Percentiles rank a stretch among this genome's conserved stretches.
These are phyloP conservation scores for Solanum medicagineum DNA, from an alignment of 257 asterid genomes.

Conservation along the genomic window DNA sequence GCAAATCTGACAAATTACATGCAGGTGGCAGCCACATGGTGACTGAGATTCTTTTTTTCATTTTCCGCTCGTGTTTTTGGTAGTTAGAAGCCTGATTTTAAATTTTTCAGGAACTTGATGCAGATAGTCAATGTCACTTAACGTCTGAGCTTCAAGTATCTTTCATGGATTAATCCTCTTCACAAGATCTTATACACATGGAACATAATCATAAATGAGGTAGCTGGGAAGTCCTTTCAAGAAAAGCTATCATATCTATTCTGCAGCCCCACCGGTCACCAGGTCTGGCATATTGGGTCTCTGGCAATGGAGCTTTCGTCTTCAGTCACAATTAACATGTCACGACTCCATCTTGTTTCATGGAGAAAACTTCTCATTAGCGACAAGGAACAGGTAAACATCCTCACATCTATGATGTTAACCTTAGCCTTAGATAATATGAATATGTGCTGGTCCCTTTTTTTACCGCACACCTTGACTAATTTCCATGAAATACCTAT, in stretches of 20 bases:
- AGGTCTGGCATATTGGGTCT: not conserved
- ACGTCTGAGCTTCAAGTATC: not conserved
- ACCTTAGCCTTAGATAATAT: not conserved
- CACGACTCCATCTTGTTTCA: not conserved
- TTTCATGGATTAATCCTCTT: not conserved
- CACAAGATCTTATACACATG: not conserved
- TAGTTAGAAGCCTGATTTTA: not conserved
- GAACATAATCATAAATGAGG: not conserved
- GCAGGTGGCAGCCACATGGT: not conserved
- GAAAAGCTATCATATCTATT: not conserved
- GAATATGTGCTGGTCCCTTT: not conserved
- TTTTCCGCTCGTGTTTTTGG: not conserved
- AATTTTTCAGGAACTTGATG: not conserved
- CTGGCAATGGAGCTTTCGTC: not conserved
- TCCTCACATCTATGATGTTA: not conserved
- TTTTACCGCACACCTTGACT: no score
- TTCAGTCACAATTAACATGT: not conserved
- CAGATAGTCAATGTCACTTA: not conserved
- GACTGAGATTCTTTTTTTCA: not conserved
- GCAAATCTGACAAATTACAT: not conserved
- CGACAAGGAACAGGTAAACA: slow-evolving; percentile 4
- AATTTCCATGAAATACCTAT: no score
- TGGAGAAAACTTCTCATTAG: not conserved
- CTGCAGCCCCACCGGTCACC: not conserved
- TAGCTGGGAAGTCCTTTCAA: slow-evolving; percentile 1